Evolutionary conservation across 805 yeast genomes (phyloP), one percentile per base, ranked within the genome.

Genomic region (Candida argentea): DNA sequence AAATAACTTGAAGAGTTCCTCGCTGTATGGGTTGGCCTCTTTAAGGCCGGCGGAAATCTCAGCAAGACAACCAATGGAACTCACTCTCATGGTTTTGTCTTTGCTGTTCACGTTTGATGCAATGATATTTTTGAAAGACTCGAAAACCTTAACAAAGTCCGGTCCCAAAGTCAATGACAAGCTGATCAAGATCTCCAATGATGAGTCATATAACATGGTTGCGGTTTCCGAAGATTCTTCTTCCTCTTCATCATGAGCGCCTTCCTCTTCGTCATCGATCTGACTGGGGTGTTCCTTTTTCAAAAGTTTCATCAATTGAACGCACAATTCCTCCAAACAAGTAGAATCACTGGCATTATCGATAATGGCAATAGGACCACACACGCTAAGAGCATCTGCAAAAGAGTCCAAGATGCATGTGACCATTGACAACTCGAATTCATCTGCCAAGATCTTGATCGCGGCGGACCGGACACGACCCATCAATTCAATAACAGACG

Each of bases 41-140:
- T 77, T 75, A 65, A 91, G 61, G 33, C 87, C 87, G 31, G 70
- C 70, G 28, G 82, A 72, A 37, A 91, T 76, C 55, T 89, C 98
- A 26, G 97, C 95, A 37, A 85, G 64, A 23, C 91, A 82, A 37
- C 97, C 97, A 37, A 83, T 73, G 25, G 93, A 78, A 30, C 81
- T 68, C 18, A 82, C 80, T 52, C 96, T 75, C 41, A 69, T 65
- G 52, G 69, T 71, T 43, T 56, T 58, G 29, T 79, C 72, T 53
- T 75, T 74, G 33, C 78, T 70, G 37, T 64, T 64, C 42, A 70
- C 70, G 48, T 73, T 71, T 30, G 65, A 47, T 33, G 70, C 53
- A 29, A 87, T 63, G 30, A 69, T 62, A 37, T 73, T 77, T 55
- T 78, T 76, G 69, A 79, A 82, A 17, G 81, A 67, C 20, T 61